Evolutionary conservation across 139 green algal species (phyloP), one percentile per base, ranked within the genome.

Genomic region (Picochlorum sp.): DNA sequence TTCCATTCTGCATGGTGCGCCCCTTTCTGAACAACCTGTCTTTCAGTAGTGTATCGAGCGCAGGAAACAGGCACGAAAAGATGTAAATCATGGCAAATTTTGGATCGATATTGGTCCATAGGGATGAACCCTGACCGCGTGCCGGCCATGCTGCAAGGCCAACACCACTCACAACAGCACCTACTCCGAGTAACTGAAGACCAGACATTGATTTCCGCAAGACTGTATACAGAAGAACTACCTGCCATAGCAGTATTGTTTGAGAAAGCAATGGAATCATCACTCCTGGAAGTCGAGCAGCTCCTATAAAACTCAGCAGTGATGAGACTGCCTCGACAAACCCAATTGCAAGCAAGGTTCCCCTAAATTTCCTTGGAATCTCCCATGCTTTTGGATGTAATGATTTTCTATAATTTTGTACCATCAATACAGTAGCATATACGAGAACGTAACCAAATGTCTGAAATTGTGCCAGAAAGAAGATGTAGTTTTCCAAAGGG

Each of bases 391-490:
- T 68, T 1, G 45, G 21, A 0, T 73, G 88, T 8, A 95, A 76
- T 5, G 60, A 47, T 7, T 78, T 77, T 6, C 66, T 38, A 54
- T 78, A 88, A 69, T 38, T 71, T 4, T 76, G 47, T 38, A 79
- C 10, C 0, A 26, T 20, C 15, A 88, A 64, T 6, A 75, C 54
- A 0, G 49, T 26, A 49, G 77, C 78, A 45, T 90, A 90, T 1
- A 83, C 67, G 0, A 68, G 18, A 2, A 83, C 45, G 57, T 90
- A 92, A 21, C 77, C 82, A 52, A 85, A 70, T 15, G 83, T 92
- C 55, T 92, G 83, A 7, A 89, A 69, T 68, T 93, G 86, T 2
- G 86, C 83, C 34, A 93, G 72, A 56, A 88, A 87, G 65, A 93
- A 93, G 1, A 92, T 68, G 44, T 92, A 84, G 60, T 91, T 67